Evolutionary conservation across 1,284 basidiomycete species (phyloP), one percentile per base, ranked within the genome.

Genomic region (Ganoderma lingzhi): DNA sequence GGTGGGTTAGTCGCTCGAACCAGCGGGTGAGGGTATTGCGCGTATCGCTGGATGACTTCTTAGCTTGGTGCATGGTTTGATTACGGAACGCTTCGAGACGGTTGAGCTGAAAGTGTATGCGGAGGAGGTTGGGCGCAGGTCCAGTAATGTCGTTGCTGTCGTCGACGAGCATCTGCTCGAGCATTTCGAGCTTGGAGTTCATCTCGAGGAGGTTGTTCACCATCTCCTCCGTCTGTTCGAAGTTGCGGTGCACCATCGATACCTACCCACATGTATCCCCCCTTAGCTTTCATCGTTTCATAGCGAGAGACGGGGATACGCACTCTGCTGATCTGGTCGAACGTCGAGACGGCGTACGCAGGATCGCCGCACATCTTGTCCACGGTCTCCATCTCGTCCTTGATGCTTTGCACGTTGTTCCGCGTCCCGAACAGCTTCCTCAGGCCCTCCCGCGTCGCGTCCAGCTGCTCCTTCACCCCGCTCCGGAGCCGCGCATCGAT

Each of bases 171-270:
- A 97, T 89, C 55, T 87, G 86, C 73, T 95, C 90, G 37, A 99
- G 85, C 71, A 88, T 81, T 73, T 94, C 90, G 28, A 99, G 89
- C 78, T 94, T 93, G 19, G 90, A 85, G 73, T 93, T 92, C 93
- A 99, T 97, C 70, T 93, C 92, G 44, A 95, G 86, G 42, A 99
- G 87, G 78, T 97, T 96, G 72, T 93, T 91, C 66, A 99, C 94
- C 90, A 98, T 98, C 74, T 96, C 96, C 77, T 97, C 94, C 3
- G 97, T 98, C 73, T 95, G 94, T 68, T 96, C 91, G 77, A 99
- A 97, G 78, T 98, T 97, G 15, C 97, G 88, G 79, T 99, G 97
- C 1, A 99, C 94, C 83, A 94, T 92, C 23, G 97, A 99, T 6
- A 99, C 96, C 93, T 97, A 67, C 8, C 68, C n/a, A 12, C 62